Evolutionary conservation across 2,329 filamentous ascomycete species (phyloP), one percentile per base, ranked within the genome.

Genomic region (Penicillium sp.): DNA sequence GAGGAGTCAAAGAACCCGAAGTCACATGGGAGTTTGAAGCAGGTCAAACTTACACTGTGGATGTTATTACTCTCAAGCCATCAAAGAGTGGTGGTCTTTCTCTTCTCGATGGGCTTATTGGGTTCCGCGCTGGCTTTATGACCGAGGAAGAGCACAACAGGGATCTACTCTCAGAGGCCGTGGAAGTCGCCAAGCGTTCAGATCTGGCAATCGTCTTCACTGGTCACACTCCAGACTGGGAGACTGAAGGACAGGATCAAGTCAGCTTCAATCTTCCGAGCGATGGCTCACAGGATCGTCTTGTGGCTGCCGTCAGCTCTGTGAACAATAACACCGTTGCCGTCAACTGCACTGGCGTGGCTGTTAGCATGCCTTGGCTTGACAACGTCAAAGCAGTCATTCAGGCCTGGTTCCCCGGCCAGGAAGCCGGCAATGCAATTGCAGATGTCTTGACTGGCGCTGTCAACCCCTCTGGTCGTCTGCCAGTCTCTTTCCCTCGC

Each of bases 371-470:
- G 67, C 77, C 76, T 0, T 77, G 77, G 70, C 64, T 66, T 9
- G 62, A 73, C 5, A 63, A 71, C 18, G 71, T 72, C 2, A 73
- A 74, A 4, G 83, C 85, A 1, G 75, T 92, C 2, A 66, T 91
- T 1, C 87, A 92, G 66, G 88, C 88, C 2, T 92, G 89, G 89
- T 92, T 90, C 63, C 88, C 88, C 54, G 89, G 90, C 14, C 89
- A 92, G 63, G 89, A 93, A 75, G 87, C 86, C 1, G 90, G 89
- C 8, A 90, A 92, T 65, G 86, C 84, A 13, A 86, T 93, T 57
- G 88, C 87, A 0, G 89, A 92, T 61, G 80, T 92, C 2, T 75
- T 92, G 1, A 88, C 89, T 54, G 89, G 89, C 40, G 82, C 86
- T 52, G 80, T 83, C 38, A 91, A 88, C 64, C 89, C 89, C 1